phyloP scores from a whole-genome alignment of 2,329 filamentous ascomycete genomes.

The Rutstroemia sp. region DNA sequence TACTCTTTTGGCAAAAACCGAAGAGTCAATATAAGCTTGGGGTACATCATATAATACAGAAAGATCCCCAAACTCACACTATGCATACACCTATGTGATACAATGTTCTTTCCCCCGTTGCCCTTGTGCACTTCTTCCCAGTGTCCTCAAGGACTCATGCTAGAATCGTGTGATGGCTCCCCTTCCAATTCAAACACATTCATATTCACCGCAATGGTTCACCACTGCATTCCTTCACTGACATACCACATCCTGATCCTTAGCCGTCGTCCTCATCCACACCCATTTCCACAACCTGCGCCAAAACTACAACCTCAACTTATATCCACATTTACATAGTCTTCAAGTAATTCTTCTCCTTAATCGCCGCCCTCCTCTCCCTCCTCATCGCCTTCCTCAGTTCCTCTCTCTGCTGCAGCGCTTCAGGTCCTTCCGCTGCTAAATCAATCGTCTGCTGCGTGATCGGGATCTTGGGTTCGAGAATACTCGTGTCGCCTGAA shows the following conservation, averaged over 20 bases:
- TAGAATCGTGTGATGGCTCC: no score
- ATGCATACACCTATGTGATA: background rate
- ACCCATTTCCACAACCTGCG: background rate
- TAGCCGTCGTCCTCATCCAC: background rate
- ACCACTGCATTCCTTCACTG: no score
- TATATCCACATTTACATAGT: slow-evolving; percentile 45
- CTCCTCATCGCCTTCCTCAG: slow-evolving; percentile 65
- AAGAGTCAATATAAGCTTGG: background rate
- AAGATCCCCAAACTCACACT: background rate
- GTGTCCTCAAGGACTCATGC: background rate
- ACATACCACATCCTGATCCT: no score
- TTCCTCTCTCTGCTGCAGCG: slow-evolving; percentile 47
- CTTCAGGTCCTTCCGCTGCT: slow-evolving; percentile 39
- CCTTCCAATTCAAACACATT: no score
- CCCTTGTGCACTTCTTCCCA: background rate
- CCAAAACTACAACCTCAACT: background rate
- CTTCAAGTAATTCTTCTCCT: slow-evolving; percentile 81
- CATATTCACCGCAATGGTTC: background rate
- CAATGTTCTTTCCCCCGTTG: background rate
- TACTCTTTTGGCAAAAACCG: background rate
- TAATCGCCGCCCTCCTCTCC: slow-evolving; percentile 69
- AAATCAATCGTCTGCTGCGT: slow-evolving; percentile 75
- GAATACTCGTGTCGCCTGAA: slow-evolving; percentile 56
- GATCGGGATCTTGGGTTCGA: slow-evolving; percentile 64
- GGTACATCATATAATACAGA: slow-evolving; percentile 3